These are phyloP conservation scores for Sporothrix pseudoabietina DNA, from an alignment of 2,329 filamentous ascomycete genomes.

Conservation along the genomic window DNA sequence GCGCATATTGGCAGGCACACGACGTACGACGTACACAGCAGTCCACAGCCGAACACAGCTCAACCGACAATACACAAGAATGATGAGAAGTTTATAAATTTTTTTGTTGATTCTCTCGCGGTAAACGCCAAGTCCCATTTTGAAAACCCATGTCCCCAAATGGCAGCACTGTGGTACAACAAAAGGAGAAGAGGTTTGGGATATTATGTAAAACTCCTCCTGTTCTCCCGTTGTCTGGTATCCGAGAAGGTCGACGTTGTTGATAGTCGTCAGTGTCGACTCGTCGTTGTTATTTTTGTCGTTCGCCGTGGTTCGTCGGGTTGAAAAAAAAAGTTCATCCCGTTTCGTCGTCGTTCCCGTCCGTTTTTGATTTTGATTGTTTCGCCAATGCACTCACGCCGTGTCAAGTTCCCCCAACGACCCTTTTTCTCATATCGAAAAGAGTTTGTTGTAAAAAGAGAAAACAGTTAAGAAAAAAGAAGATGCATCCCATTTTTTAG, in stretches of 20 bases:
- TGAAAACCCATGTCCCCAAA: neutral
- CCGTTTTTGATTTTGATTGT: neutral
- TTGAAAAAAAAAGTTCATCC: neutral
- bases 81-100: constrained; percentile 19
- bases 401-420: neutral
- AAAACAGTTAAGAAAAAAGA: neutral
- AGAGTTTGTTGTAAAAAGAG: neutral
- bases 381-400: neutral
- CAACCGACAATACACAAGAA: neutral
- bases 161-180: constrained; percentile 5
- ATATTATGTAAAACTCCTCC: neutral
- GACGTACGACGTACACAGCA: neutral
- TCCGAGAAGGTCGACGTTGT: neutral
- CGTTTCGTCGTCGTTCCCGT: neutral
- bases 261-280: neutral
- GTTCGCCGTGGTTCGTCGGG: constrained; percentile 14
- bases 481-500: constrained; percentile 15
- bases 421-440: neutral
- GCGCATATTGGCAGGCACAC: neutral
- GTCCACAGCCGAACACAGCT: neutral
- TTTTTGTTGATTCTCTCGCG: constrained; percentile 23
- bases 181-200: neutral
- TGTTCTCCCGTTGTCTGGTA: constrained; percentile 2
- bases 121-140: constrained; percentile 27
- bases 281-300: neutral